Percentiles rank a stretch among this genome's conserved stretches.
phyloP scores from a whole-genome alignment of 75 land plant species.

The Cryptomeria japonica region DNA sequence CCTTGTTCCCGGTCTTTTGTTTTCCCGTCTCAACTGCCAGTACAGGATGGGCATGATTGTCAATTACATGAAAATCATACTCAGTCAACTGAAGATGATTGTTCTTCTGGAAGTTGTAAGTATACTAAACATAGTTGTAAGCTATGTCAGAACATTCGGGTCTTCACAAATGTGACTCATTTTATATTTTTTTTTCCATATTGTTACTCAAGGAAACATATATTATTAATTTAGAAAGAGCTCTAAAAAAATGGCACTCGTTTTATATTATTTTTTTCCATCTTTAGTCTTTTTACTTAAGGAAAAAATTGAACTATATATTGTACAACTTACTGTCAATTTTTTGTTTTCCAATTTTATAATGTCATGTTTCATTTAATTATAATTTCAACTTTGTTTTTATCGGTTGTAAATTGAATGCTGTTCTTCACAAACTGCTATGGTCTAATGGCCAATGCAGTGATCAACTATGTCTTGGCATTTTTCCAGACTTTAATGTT shows the following conservation, averaged over 20 bases:
- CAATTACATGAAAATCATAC: neutral
- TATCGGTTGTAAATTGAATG: neutral
- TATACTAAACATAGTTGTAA: neutral
- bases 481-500: neutral
- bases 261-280: neutral
- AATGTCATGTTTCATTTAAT: neutral
- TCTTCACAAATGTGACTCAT: neutral
- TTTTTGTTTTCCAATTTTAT: neutral
- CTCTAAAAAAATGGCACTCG: neutral
- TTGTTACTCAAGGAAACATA: neutral
- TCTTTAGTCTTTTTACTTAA: neutral
- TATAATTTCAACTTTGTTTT: neutral
- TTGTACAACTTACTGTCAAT: neutral
- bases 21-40: constrained; percentile 28
- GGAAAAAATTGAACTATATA: neutral
- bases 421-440: neutral
- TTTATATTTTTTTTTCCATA: neutral
- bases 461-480: neutral
- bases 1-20: constrained; percentile 80
- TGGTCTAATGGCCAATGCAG: neutral
- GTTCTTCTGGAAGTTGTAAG: neutral
- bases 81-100: neutral
- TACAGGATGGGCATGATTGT: neutral
- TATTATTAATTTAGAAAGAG: neutral
- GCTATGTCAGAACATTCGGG: neutral